Percentiles rank a stretch among this genome's conserved stretches.
Conservation (phyloP, 768 basidiomycete species). For the Mycena rosella region DNA sequence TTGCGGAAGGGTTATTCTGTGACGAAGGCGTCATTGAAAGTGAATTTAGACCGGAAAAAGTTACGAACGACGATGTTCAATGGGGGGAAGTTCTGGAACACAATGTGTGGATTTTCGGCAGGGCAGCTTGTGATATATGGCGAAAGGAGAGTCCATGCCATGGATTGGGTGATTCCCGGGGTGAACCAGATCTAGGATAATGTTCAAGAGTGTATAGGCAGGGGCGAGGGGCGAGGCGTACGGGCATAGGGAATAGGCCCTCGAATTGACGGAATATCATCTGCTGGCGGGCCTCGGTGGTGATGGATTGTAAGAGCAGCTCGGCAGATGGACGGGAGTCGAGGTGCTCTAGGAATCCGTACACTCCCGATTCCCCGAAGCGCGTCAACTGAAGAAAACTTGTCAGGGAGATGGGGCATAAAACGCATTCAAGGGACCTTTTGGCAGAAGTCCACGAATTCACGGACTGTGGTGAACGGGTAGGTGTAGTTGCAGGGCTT, state of each 20-base stretch:
- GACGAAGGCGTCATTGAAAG: not conserved
- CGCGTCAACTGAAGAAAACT: conserved; percentile 53
- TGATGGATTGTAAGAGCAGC: conserved; percentile 67
- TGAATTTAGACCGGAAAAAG: conserved; percentile 13
- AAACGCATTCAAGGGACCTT: conserved; percentile 49
- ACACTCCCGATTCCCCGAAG: conserved; percentile 70
- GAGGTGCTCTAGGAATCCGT: conserved; percentile 75
- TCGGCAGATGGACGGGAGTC: conserved; percentile 66
- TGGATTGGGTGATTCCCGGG: conserved; percentile 69
- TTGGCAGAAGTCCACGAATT: conserved; percentile 73
- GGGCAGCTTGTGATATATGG: conserved; percentile 68
- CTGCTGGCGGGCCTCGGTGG: conserved; percentile 75
- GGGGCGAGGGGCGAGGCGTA: conserved; percentile 28
- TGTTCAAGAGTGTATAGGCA: not conserved
- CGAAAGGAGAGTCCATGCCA: conserved; percentile 72
- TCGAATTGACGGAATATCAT: conserved; percentile 74
- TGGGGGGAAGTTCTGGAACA: conserved; percentile 68
- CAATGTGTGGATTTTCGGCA: conserved; percentile 61
- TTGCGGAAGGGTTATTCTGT: conserved; percentile 51
- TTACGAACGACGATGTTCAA: conserved; percentile 61
- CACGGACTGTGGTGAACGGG: conserved; percentile 66
- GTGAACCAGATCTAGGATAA: conserved; percentile 57
- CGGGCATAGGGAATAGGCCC: conserved; percentile 72
- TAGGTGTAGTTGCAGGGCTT: conserved; percentile 70
- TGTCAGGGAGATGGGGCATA: not conserved